Conservation (phyloP, 176 grass and related monocot species). For the Pontederia paniculata region DNA sequence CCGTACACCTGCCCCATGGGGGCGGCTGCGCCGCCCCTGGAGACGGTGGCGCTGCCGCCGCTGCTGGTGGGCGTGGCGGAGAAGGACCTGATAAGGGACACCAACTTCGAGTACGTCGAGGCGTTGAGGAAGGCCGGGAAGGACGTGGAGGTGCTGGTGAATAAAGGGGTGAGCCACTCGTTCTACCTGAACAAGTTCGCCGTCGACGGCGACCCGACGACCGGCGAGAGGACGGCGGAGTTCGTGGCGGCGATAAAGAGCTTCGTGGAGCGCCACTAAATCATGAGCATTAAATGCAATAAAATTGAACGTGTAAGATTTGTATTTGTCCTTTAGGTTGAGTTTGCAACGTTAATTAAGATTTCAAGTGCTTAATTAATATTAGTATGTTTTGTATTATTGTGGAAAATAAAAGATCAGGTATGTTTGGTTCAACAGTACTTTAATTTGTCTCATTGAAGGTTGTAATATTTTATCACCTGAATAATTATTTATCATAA, state of each 20-base stretch:
- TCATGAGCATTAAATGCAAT: not conserved
- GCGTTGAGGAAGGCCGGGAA: conserved; percentile 49
- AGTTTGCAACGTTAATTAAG: too few species aligned
- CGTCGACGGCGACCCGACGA: conserved; percentile 61
- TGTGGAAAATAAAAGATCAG: too few species aligned
- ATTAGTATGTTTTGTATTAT: too few species aligned
- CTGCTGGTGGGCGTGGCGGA: conserved; percentile 64
- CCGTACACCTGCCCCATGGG: conserved; percentile 81
- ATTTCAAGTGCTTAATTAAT: too few species aligned
- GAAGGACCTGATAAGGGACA: conserved; percentile 61
- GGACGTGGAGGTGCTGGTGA: conserved; percentile 63
- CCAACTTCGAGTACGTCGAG: conserved; percentile 69
- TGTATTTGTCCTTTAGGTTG: too few species aligned
- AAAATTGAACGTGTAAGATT: too few species aligned
- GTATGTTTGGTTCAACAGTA: too few species aligned
- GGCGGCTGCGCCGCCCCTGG: conserved; percentile 36
- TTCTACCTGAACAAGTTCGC: conserved; percentile 97
- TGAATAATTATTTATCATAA: too few species aligned
- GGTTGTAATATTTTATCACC: too few species aligned
- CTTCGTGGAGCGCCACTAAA: conserved; percentile 56
- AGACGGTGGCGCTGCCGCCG: conserved; percentile 41
- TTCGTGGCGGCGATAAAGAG: conserved; percentile 45
- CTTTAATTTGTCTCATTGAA: too few species aligned
- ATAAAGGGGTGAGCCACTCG: conserved; percentile 51
- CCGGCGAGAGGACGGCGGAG: conserved; percentile 42